Percentiles rank a stretch among this genome's conserved stretches.
Evolutionary conservation across 2,329 filamentous ascomycete species (phyloP).

Genomic region (Scleromitrula shiraiana): DNA sequence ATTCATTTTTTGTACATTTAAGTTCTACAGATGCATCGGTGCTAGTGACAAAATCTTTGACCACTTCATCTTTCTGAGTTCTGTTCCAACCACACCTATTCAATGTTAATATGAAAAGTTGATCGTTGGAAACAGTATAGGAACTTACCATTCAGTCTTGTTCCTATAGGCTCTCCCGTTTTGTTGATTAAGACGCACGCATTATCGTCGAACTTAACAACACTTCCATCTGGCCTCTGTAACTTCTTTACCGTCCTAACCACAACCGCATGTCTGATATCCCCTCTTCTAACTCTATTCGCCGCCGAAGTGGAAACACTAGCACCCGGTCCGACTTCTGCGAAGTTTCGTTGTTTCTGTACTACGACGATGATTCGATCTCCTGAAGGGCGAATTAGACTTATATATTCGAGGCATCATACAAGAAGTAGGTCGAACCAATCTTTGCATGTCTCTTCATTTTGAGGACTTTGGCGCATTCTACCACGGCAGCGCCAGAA

Average conservation of each 20-base stretch:
- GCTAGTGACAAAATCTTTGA: slow-evolving; percentile 97
- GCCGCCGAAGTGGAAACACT: slow-evolving; percentile 65
- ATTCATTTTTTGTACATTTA: slow-evolving; percentile 5
- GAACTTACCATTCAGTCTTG: slow-evolving; percentile 72
- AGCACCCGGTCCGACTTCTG: slow-evolving; percentile 62
- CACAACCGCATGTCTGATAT: slow-evolving; percentile 92
- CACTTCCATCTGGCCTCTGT: slow-evolving; percentile 78
- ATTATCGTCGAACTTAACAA: slow-evolving; percentile 94
- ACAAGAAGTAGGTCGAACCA: slow-evolving; percentile 47
- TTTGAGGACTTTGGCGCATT: slow-evolving; percentile 87
- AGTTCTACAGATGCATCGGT: slow-evolving; percentile 63
- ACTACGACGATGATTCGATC: slow-evolving; percentile 97
- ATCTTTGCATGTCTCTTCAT: slow-evolving; percentile 85
- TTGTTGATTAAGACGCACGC: slow-evolving; percentile 97
- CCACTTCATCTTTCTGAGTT: slow-evolving; percentile 90
- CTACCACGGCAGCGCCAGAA: slow-evolving; percentile 92
- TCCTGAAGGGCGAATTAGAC: slow-evolving; percentile 43
- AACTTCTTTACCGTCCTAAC: slow-evolving; percentile 86
- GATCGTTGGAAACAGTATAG: neutral
- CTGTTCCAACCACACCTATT: slow-evolving; percentile 75
- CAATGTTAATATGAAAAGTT: slow-evolving; percentile 13
- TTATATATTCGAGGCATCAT: neutral
- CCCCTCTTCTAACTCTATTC: slow-evolving; percentile 92
- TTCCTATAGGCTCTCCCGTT: slow-evolving; percentile 88
- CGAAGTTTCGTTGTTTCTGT: slow-evolving; percentile 81